These are phyloP conservation scores for Fusarium camptoceras DNA, from an alignment of 2,329 filamentous ascomycete genomes.

Conservation along the genomic window DNA sequence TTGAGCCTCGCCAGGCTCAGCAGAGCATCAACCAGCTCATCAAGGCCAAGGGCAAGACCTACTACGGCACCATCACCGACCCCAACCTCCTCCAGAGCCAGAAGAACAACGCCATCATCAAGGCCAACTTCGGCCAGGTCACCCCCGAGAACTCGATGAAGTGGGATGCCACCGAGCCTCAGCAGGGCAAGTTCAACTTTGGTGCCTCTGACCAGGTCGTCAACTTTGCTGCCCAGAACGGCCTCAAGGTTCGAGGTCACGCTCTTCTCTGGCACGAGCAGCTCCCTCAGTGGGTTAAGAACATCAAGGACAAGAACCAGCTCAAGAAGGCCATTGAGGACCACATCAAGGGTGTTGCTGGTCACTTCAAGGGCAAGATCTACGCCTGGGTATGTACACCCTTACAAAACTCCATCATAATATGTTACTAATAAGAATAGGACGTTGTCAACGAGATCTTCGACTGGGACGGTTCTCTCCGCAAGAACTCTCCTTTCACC, in stretches of 20 bases:
- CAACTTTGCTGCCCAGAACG: constrained; percentile 67
- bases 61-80: constrained; percentile 71
- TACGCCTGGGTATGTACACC: constrained; percentile 18
- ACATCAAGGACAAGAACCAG: constrained; percentile 62
- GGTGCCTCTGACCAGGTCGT: constrained; percentile 69
- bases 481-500: constrained; percentile 70
- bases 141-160: constrained; percentile 79
- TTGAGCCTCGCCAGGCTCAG: constrained; percentile 19
- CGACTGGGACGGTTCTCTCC: constrained; percentile 69
- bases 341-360: constrained; percentile 69
- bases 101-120: constrained; percentile 59
- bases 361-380: constrained; percentile 72
- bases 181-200: constrained; percentile 66
- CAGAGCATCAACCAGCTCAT: constrained; percentile 47
- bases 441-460: constrained; percentile 76
- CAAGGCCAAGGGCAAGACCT: constrained; percentile 71
- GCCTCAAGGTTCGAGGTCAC: constrained; percentile 69
- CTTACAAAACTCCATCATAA: too few species aligned
- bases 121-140: constrained; percentile 73
- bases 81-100: constrained; percentile 59
- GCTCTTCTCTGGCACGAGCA: constrained; percentile 75
- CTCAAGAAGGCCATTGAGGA: constrained; percentile 68
- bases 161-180: constrained; percentile 63
- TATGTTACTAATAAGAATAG: constrained; percentile 47
- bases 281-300: constrained; percentile 70